These are phyloP conservation scores for Ogataea naganishii DNA, from an alignment of 805 yeast genomes.

Conservation along the genomic window DNA sequence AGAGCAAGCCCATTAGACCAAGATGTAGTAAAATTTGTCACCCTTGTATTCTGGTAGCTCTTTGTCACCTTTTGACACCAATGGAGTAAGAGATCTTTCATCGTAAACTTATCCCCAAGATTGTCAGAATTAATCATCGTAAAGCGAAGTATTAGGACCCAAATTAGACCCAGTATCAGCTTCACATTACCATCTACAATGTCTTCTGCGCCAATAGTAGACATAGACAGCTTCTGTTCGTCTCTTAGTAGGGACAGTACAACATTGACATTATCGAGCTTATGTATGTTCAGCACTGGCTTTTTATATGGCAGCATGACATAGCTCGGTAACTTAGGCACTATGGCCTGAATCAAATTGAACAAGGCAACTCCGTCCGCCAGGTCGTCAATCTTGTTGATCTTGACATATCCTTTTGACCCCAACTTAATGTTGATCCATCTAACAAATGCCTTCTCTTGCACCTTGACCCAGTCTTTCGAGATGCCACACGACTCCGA, in stretches of 20 bases:
- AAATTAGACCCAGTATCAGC: conserved; percentile 36
- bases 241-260: conserved; percentile 32
- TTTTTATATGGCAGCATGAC: conserved; percentile 19
- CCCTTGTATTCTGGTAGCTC: conserved; percentile 24
- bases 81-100: conserved; percentile 31
- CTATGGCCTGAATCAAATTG: conserved; percentile 26
- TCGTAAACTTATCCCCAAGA: conserved; percentile 8
- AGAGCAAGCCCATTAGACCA: conserved; percentile 48
- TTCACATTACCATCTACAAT: conserved; percentile 40
- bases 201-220: conserved; percentile 40
- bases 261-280: conserved; percentile 36
- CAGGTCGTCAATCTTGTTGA: conserved; percentile 25
- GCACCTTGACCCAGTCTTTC: conserved; percentile 32
- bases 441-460: conserved; percentile 38
- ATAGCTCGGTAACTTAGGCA: conserved; percentile 11
- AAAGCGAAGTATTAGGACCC: conserved; percentile 37
- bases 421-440: conserved; percentile 37
- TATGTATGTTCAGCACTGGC: conserved; percentile 35
- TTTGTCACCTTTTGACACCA: conserved; percentile 47
- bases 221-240: conserved; percentile 27
- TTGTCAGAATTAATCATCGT: conserved; percentile 14
- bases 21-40: conserved; percentile 43
- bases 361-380: conserved; percentile 32
- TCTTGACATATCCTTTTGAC: conserved; percentile 7
- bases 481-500: too few relatives aligned